Evolutionary conservation across 371 early-diverging fungal species (phyloP).

Genomic region (Dipsacomyces acuminosporus): DNA sequence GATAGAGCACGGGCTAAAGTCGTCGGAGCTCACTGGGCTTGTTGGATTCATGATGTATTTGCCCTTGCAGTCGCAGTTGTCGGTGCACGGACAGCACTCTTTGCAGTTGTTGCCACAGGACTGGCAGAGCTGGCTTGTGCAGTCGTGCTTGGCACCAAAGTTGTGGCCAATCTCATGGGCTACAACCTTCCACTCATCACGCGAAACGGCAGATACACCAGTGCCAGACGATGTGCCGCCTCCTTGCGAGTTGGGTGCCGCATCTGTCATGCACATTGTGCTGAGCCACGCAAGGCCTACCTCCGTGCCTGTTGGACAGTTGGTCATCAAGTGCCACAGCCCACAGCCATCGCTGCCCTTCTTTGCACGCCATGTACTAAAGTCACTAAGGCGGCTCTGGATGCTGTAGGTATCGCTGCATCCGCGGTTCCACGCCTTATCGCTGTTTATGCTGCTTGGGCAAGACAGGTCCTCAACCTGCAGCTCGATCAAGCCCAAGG

Average conservation of each 20-base stretch:
- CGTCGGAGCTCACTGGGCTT: slow-evolving; percentile 60
- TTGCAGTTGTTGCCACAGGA: slow-evolving; percentile 50
- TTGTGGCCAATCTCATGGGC: slow-evolving; percentile 95
- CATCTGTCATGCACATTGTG: slow-evolving; percentile 61
- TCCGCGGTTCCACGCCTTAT: slow-evolving; percentile 70
- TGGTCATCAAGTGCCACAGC: slow-evolving; percentile 92
- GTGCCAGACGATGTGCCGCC: slow-evolving; percentile 65
- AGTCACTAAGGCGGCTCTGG: slow-evolving; percentile 77
- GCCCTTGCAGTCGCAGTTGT: slow-evolving; percentile 71
- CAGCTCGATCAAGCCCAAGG: slow-evolving; percentile 78
- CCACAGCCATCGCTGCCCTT: slow-evolving; percentile 67
- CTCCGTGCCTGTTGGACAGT: slow-evolving; percentile 78
- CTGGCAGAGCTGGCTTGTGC: slow-evolving; percentile 53
- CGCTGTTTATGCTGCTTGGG: slow-evolving; percentile 44
- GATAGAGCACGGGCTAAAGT: slow-evolving; percentile 79
- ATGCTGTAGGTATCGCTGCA: slow-evolving; percentile 73
- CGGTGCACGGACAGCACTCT: slow-evolving; percentile 66
- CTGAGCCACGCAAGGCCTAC: slow-evolving; percentile 93
- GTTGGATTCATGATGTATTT: slow-evolving; percentile 81
- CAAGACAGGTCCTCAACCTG: slow-evolving; percentile 61
- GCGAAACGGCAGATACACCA: slow-evolving; percentile 79
- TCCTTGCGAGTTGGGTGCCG: slow-evolving; percentile 47
- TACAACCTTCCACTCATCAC: slow-evolving; percentile 90
- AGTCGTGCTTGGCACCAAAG: slow-evolving; percentile 63
- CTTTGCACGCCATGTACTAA: slow-evolving; percentile 84